Percentiles rank a stretch among this genome's conserved stretches.
phyloP scores from a whole-genome alignment of 2,329 filamentous ascomycete genomes.

The Zymoseptoria crescenta region DNA sequence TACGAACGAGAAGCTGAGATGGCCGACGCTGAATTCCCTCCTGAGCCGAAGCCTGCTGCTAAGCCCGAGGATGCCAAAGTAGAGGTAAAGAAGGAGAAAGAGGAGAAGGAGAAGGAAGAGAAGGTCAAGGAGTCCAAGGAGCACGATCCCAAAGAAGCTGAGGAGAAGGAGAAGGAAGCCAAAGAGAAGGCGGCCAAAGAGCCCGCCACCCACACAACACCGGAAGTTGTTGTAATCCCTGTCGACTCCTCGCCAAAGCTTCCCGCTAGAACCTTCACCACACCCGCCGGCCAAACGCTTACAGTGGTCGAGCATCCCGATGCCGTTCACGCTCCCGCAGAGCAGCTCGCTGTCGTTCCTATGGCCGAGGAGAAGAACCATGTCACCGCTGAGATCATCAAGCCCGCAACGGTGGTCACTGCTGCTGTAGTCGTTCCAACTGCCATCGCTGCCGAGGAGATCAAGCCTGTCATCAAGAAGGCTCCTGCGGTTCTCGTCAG shows the following conservation, averaged over 20 bases:
- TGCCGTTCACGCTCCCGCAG: not conserved
- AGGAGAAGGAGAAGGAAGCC: too few relatives aligned
- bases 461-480: not conserved
- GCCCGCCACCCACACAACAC: not conserved
- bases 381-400: not conserved
- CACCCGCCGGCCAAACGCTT: not conserved
- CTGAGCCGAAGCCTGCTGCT: constrained; percentile 25
- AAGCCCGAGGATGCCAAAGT: constrained; percentile 27
- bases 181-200: too few relatives aligned
- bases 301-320: not conserved
- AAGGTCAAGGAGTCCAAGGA: constrained; percentile 25
- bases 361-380: not conserved
- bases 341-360: not conserved
- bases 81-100: not conserved
- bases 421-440: not conserved
- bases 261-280: not conserved
- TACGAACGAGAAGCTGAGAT: constrained; percentile 10
- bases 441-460: not conserved
- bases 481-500: not conserved
- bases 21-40: constrained; percentile 26
- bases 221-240: not conserved
- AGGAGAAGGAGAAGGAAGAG: constrained; percentile 36
- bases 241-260: not conserved
- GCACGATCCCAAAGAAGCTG: too few relatives aligned
- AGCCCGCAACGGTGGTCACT: not conserved